Base-by-base conservation (phyloP, 2,329 filamentous ascomycete genomes). In the Cladophialophora carrionii region DNA sequence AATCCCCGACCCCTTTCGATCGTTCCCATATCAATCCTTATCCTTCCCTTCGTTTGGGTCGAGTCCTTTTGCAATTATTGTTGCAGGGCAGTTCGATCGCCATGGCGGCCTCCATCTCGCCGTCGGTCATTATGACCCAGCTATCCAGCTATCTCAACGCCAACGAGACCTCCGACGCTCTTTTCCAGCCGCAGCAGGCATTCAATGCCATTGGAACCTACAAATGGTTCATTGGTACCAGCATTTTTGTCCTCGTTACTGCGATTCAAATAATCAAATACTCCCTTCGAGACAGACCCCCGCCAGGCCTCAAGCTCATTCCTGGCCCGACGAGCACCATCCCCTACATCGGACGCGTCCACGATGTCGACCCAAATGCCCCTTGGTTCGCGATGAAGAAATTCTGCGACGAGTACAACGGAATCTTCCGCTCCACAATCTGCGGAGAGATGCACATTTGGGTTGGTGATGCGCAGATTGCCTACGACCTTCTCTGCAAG, bases 201-300 rank as follows among this genome's bases (percentile, higher is more conserved):
- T 62, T 69, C 46, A 68, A 66, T 41, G 68, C 65, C 59, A 70
- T 72, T 57, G 68, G 68, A 3, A 71, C 68, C 58, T 70, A 72
- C 70, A 72, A 72, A 54, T 72, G 70, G 70, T 69, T 71, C 64
- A 72, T 72, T 60, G 70, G 70, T 26, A 72, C 65, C 22, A 64
- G 57, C 52, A 70, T 72, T 60, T 72, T 72, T 56, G 54, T 69
- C 51, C 66, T 72, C 12, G 68, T 71, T 10, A 65, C 68, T 34
- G 48, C 64, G 7, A 68, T 71, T 46, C 70, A 70, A 54, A 46
- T 71, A 34, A 67, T 99, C 62, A 68, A 67, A 52, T 72, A 72
- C 63, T 61, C 63, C 57, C 64, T 69, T n/a, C 61, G 66, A 49
- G 70, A 72, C 57, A 62, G 64, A 34, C 70, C 70, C 60, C 70